phyloP scores from a whole-genome alignment of 768 basidiomycete species.

The Leucosporidium creatinivorum region DNA sequence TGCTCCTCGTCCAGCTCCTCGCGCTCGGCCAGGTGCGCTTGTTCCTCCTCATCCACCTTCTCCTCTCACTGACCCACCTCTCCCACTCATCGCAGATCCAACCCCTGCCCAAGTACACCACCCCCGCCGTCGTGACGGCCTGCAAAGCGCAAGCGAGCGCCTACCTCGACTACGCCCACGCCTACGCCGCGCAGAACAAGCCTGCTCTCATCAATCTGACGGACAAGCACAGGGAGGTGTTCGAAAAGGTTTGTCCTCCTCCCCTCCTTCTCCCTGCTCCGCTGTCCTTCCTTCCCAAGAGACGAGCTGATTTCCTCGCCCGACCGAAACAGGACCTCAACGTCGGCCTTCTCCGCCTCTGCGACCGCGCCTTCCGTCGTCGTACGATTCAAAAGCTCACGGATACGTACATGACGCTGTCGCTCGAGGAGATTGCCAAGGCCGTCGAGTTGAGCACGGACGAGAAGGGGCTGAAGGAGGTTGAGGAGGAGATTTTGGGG shows the following conservation, averaged over 20 bases:
- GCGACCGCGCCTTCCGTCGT: conserved; percentile 61
- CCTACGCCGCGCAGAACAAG: conserved; percentile 47
- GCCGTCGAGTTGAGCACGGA: conserved; percentile 40
- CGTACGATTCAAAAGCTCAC: conserved; percentile 76
- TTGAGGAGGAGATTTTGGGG: conserved; percentile 55
- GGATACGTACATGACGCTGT: conserved; percentile 70
- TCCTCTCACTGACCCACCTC: not conserved
- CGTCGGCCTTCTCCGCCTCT: conserved; percentile 60
- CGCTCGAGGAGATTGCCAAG: conserved; percentile 62
- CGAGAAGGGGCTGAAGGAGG: conserved; percentile 40
- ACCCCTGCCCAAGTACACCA: conserved; percentile 66
- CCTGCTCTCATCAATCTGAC: conserved; percentile 46
- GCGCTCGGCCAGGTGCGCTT: conserved; percentile 60
- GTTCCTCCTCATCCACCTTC: not conserved
- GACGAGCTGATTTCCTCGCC: no score
- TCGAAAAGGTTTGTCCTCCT: conserved; percentile 48
- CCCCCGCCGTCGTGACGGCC: conserved; percentile 52
- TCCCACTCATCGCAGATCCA: conserved; percentile 13
- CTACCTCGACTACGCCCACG: conserved; percentile 57
- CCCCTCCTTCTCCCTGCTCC: not conserved
- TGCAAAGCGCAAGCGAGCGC: conserved; percentile 55
- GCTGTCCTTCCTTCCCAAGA: not conserved
- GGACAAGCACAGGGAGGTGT: conserved; percentile 54
- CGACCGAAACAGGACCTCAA: conserved; percentile 56
- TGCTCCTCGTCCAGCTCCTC: conserved; percentile 70